Evolutionary conservation across 768 basidiomycete species (phyloP), one percentile per base, ranked within the genome.

Genomic region (Saitozyma sp.): DNA sequence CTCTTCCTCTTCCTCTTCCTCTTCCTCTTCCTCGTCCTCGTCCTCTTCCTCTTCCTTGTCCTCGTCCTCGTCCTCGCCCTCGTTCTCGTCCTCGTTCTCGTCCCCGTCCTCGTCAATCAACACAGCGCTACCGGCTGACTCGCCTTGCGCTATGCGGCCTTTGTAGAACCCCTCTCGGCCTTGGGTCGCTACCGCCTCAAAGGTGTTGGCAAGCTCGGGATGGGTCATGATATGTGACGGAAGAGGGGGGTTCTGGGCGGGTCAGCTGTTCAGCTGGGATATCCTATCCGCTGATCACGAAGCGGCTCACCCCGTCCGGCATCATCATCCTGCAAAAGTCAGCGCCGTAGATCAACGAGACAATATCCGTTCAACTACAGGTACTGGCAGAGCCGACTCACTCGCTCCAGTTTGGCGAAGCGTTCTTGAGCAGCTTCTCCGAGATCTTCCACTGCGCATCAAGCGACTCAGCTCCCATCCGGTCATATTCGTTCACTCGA

Each of bases 161-260:
- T 88, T 91, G 81, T 99, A 99, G 79, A 92, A 99, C 0, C 95
- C 96, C 60, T 89, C 87, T 71, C 89, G 92, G 2, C 95, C 95
- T 13, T 92, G 81, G 64, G 85, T 84, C 0, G 86, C 91, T 9
- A 97, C 82, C 52, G 86, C 84, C 54, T 87, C 85, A 82, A 97
- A 93, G 0, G 92, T 95, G 71, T 83, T 80, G 0, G 90, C 95
- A 9, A 99, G 84, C 69, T 87, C 88, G 0, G 92, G 88, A 40
- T 93, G 83, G 63, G 83, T 85, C 81, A 91, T 86, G 68, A 94
- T 84, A 76, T 98, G 86, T 9, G 95, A 95, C 2, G 91, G 86
- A 9, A 85, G 83, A 0, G 96, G 95, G 0, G 75, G 68, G 38
- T 57, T 70, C 73, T 74, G 64, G n/a, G 17, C 5, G 17, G 19